These are phyloP conservation scores for Penicillium hordei DNA, from an alignment of 2,329 filamentous ascomycete species.

Conservation along the genomic window DNA sequence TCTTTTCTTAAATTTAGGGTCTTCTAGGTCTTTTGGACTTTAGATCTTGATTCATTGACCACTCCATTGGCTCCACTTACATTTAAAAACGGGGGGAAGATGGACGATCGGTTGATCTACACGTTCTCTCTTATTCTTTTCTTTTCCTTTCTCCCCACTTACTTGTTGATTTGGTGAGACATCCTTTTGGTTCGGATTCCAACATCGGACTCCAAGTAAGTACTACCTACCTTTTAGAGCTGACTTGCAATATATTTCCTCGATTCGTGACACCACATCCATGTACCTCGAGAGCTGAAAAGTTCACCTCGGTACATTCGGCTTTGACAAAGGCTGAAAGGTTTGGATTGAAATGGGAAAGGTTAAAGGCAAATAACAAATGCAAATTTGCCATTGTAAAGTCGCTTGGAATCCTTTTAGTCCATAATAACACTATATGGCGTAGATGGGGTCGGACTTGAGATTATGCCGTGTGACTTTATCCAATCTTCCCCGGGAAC, in stretches of 20 bases:
- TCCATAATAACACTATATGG: not conserved
- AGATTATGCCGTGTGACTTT: constrained; percentile 14
- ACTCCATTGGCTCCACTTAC: constrained; percentile 5
- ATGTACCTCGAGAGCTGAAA: constrained; percentile 11
- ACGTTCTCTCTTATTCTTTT: not conserved
- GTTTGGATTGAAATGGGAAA: not conserved
- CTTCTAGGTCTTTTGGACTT: not conserved
- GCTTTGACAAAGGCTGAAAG: not conserved
- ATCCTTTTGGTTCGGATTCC: constrained; percentile 12
- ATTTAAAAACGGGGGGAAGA: not conserved
- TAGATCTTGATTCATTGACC: not conserved
- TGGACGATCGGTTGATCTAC: constrained; percentile 9
- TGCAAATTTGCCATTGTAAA: not conserved
- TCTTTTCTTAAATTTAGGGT: not conserved
- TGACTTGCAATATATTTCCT: not conserved
- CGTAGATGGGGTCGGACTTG: not conserved
- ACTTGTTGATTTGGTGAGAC: not conserved
- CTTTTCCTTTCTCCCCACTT: not conserved
- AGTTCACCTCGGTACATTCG: not conserved
- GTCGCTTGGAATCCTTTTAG: not conserved
- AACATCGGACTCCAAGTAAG: constrained; percentile 8
- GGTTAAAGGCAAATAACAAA: not conserved
- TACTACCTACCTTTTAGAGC: not conserved
- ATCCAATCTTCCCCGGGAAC: constrained; percentile 5
- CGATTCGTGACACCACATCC: constrained; percentile 2